Percentiles rank a stretch among this genome's conserved stretches.
Evolutionary conservation across 257 asterid genomes (phyloP).

Genomic region (Solanum dulcamara): DNA sequence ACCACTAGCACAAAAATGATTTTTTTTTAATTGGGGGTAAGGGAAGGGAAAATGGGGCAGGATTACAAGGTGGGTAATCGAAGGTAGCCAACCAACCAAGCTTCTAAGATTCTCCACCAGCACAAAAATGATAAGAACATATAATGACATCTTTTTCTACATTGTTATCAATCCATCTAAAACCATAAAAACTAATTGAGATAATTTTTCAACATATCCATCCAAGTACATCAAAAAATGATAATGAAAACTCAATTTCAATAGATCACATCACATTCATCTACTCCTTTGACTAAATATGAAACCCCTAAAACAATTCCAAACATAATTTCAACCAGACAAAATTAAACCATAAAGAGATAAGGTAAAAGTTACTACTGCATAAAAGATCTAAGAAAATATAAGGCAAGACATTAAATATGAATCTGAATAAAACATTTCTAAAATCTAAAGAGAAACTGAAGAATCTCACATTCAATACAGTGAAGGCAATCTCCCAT

Average conservation of each 20-base stretch:
- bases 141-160: not conserved
- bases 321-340: not conserved
- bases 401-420: not conserved
- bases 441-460: not conserved
- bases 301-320: not conserved
- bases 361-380: not conserved
- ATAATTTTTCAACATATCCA: not conserved
- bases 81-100: not conserved
- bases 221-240: not conserved
- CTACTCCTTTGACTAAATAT: not conserved
- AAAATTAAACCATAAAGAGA: not conserved
- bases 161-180: not conserved
- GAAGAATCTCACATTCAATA: constrained; percentile 54
- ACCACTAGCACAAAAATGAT: not conserved
- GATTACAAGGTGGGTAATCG: not conserved
- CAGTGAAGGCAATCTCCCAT: constrained; percentile 82
- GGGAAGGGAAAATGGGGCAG: not conserved
- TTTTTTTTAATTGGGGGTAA: not conserved
- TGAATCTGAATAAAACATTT: not conserved
- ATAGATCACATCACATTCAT: not conserved
- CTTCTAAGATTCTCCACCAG: too few relatives aligned
- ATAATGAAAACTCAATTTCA: not conserved
- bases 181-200: not conserved
- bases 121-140: not conserved
- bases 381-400: not conserved